Evolutionary conservation across 2,329 filamentous ascomycete species (phyloP).

Genomic region (Lachnellula cervina): DNA sequence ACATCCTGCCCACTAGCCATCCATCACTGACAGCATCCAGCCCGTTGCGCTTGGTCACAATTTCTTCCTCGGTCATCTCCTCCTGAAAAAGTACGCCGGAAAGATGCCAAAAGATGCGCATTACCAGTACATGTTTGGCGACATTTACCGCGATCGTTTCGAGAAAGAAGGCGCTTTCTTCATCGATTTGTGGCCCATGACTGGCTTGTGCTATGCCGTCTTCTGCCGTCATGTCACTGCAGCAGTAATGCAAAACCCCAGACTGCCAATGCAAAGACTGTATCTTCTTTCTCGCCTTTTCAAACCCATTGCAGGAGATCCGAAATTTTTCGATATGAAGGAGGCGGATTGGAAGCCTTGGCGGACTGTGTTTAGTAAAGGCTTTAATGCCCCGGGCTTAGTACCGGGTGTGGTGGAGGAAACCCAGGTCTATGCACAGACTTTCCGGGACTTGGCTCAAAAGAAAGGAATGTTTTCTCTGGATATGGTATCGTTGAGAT

Average conservation of each 20-base stretch:
- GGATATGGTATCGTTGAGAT: constrained; percentile 15
- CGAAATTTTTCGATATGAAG: constrained; percentile 17
- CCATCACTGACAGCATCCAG: too few species aligned
- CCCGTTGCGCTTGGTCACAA: too few species aligned
- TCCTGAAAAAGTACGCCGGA: not conserved
- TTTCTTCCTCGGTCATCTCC: not conserved
- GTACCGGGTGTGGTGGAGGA: constrained; percentile 20
- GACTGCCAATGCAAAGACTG: constrained; percentile 11
- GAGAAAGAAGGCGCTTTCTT: constrained; percentile 15
- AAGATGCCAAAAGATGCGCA: too few species aligned
- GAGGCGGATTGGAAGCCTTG: constrained; percentile 23
- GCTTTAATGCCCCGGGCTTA: constrained; percentile 20
- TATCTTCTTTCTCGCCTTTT: constrained; percentile 12
- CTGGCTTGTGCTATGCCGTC: constrained; percentile 15
- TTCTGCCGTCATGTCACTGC: constrained; percentile 14
- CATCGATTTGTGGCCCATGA: constrained; percentile 23
- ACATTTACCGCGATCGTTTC: not conserved
- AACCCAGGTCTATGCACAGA: constrained; percentile 11
- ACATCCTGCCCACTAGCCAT: too few species aligned
- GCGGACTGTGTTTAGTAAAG: constrained; percentile 23
- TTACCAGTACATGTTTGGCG: too few species aligned
- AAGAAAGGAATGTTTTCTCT: constrained; percentile 18
- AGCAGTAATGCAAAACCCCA: constrained; percentile 15
- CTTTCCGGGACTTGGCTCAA: constrained; percentile 15
- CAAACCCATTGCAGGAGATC: constrained; percentile 12